phyloP scores from a whole-genome alignment of 2,329 filamentous ascomycete genomes.

The Cercospora citrullina region DNA sequence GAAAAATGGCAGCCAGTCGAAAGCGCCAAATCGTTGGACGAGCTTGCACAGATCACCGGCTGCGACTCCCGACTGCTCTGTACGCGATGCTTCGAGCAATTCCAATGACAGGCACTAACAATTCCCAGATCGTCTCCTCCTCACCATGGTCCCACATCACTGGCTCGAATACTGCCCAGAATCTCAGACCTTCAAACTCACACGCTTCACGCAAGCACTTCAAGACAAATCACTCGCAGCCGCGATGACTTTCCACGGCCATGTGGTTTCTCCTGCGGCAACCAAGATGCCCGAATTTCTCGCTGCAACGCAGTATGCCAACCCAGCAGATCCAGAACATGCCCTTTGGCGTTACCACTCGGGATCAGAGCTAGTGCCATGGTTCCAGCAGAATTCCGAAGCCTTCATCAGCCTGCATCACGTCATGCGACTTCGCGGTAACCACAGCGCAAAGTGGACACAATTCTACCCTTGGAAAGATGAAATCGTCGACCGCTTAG shows the following conservation, averaged over 20 bases:
- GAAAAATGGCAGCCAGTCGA: slow-evolving; percentile 1
- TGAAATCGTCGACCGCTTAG: slow-evolving; percentile 1
- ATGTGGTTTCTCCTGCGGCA: slow-evolving; percentile 7
- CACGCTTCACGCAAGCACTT: slow-evolving; percentile 4
- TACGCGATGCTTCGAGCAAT: neutral
- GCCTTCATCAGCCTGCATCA: slow-evolving; percentile 12
- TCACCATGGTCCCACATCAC: slow-evolving; percentile 8
- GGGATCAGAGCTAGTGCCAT: slow-evolving; percentile 10
- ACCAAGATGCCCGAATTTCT: slow-evolving; percentile 1
- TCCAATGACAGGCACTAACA: neutral
- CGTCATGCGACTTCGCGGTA: slow-evolving; percentile 11
- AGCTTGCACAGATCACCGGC: neutral
- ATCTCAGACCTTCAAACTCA: neutral
- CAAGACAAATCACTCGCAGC: slow-evolving; percentile 7
- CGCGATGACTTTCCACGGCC: slow-evolving; percentile 3
- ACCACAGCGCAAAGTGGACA: slow-evolving; percentile 11
- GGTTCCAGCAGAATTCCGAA: slow-evolving; percentile 11
- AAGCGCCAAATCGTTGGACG: neutral
- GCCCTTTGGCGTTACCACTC: slow-evolving; percentile 1
- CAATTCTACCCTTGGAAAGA: slow-evolving; percentile 15
- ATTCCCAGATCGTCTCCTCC: slow-evolving; percentile 4
- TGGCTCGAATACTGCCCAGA: slow-evolving; percentile 6
- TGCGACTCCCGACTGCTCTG: slow-evolving; percentile 10
- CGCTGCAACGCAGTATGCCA: slow-evolving; percentile 5
- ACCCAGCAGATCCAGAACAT: slow-evolving; percentile 1